Conservation (phyloP, 768 basidiomycete species). For the Naganishia kalamii region DNA sequence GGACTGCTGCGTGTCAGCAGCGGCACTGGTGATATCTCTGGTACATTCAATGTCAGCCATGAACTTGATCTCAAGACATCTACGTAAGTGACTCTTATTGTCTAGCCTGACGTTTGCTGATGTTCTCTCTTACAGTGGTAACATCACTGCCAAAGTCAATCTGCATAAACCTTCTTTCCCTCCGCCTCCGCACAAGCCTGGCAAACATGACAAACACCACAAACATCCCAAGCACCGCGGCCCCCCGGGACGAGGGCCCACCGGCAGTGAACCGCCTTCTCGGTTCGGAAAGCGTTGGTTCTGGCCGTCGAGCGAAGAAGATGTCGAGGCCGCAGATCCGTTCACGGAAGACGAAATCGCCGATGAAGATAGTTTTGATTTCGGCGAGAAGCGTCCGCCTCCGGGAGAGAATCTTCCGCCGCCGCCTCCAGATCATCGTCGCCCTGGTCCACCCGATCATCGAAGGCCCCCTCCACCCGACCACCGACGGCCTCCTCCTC, state of each 20-base stretch:
- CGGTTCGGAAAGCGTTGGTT: not conserved
- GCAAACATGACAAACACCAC: not conserved
- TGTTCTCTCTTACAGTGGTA: not conserved
- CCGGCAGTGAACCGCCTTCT: no score
- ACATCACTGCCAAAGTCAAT: not conserved
- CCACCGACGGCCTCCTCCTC: slow-evolving; percentile 9
- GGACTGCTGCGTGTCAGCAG: not conserved
- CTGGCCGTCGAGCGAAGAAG: not conserved
- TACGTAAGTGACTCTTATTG: not conserved
- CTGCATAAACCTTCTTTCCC: not conserved
- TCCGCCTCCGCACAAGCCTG: not conserved
- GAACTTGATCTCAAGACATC: slow-evolving; percentile 16
- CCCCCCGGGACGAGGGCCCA: no score
- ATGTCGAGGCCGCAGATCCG: not conserved
- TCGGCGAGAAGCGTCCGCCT: not conserved
- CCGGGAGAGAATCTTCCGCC: not conserved
- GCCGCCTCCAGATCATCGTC: not conserved
- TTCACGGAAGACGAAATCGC: not conserved
- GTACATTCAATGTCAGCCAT: slow-evolving; percentile 14
- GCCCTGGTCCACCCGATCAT: not conserved
- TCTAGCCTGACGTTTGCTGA: not conserved
- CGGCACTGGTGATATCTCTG: slow-evolving; percentile 17
- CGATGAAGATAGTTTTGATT: not conserved
- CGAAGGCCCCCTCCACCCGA: not conserved
- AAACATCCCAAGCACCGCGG: slow-evolving; percentile 5